Conservation (phyloP, 2,329 filamentous ascomycete species). For the Chaetomium sp. region DNA sequence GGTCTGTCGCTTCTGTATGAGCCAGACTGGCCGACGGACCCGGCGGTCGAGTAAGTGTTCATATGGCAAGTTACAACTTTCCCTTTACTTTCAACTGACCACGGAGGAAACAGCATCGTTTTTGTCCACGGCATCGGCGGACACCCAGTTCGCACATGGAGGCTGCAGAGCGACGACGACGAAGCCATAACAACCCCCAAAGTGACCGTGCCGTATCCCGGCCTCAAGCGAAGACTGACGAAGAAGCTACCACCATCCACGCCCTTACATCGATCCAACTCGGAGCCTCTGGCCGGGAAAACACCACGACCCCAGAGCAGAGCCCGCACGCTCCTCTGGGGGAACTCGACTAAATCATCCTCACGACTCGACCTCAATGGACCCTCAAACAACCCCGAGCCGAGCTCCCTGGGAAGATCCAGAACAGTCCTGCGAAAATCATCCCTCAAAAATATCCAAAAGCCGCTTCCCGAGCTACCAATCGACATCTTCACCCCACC, state of each 20-base stretch:
- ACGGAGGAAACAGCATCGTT: not conserved
- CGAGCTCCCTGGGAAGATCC: slow-evolving; percentile 3
- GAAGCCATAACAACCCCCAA: slow-evolving; percentile 15
- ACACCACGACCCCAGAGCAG: slow-evolving; percentile 9
- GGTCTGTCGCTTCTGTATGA: slow-evolving; percentile 30
- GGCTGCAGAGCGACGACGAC: slow-evolving; percentile 7
- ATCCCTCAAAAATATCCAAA: slow-evolving; percentile 22
- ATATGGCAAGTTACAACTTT: not conserved
- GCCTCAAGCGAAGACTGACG: slow-evolving; percentile 14
- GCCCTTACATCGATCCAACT: slow-evolving; percentile 19
- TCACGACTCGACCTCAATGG: slow-evolving; percentile 19
- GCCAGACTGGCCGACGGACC: slow-evolving; percentile 25
- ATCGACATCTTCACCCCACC: not conserved
- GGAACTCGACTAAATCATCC: slow-evolving; percentile 23
- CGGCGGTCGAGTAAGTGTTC: slow-evolving; percentile 27
- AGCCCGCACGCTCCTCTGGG: slow-evolving; percentile 17
- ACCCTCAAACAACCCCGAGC: slow-evolving; percentile 4
- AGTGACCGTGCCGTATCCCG: slow-evolving; percentile 6
- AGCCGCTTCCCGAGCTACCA: slow-evolving; percentile 14
- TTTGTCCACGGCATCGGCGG: slow-evolving; percentile 18
- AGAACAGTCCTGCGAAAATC: slow-evolving; percentile 22
- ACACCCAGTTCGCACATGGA: slow-evolving; percentile 30
- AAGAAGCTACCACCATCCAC: slow-evolving; percentile 14
- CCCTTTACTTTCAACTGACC: not conserved
- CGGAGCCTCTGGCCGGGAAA: slow-evolving; percentile 18